Evolutionary conservation across 2,329 filamentous ascomycete species (phyloP), one percentile per base, ranked within the genome.

Genomic region (Aureobasidium mangrovei): DNA sequence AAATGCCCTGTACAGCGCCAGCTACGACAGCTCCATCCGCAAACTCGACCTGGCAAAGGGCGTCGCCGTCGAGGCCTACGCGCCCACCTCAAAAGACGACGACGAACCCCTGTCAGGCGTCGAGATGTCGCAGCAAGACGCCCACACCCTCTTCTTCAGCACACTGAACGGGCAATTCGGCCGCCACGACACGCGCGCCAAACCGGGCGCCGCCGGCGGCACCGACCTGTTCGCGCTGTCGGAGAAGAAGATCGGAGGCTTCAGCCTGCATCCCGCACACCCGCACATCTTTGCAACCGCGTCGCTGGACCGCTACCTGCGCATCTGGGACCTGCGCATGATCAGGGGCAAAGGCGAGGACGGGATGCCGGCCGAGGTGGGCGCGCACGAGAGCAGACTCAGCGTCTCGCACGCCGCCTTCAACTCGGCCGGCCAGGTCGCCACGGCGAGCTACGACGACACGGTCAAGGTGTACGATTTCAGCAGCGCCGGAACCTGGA

Each of bases 221-320:
- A 62, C 70, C 0, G 80, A 89, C 12, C 73, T 86, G 1, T 94
- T 88, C 79, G 77, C 81, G 7, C 74, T 97, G 0, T 86, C 84
- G 0, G 90, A 94, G 52, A 91, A 95, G 68, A 98, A 98, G 65
- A 96, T 98, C 53, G 93, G 93, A 18, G 93, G 93, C 0, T 97
- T 97, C 69, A 86, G 85, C 0, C 70, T 96, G 2, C 84, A 94
- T 62, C 91, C 93, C 0, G 69, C 84, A 0, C 79, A 89, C 2
- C 84, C 90, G 0, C 87, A 97, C 64, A 80, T 95, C 3, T 71
- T 95, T 0, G 89, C 90, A 0, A 97, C 93, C 0, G 93, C 91
- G 0, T 94, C 88, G 0, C 75, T 98, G 0, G 93, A 98, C 65
- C 81, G 91, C 2, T 94, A 85, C 0, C 73, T 98, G 63, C 91